phyloP scores from a whole-genome alignment of 83 land plant species.

The Diphasiastrum complanatum region DNA sequence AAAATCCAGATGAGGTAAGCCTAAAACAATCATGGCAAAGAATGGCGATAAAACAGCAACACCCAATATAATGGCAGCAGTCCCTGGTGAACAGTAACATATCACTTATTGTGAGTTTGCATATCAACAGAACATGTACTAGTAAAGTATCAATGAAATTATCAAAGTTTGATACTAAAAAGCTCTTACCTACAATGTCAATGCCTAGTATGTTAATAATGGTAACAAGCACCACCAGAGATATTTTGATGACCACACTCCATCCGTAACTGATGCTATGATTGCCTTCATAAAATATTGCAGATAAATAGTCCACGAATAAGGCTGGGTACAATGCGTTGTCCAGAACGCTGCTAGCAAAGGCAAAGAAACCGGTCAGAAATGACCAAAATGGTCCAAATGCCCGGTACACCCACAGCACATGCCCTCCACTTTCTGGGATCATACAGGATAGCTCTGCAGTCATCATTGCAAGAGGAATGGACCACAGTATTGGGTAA shows the following conservation, averaged over 20 bases:
- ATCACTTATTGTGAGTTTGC: too few species aligned
- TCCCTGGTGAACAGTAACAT: conserved; percentile 11
- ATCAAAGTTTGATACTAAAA: not conserved
- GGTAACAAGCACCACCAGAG: conserved; percentile 18
- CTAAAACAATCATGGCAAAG: conserved; percentile 16
- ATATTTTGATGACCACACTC: conserved; percentile 23
- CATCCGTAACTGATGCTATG: conserved; percentile 20
- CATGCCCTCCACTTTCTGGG: conserved; percentile 42
- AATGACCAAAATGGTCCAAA: conserved; percentile 43
- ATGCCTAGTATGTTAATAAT: conserved; percentile 25
- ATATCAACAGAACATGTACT: not conserved
- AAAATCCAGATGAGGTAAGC: conserved; percentile 26
- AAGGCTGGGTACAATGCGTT: conserved; percentile 31
- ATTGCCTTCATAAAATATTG: conserved; percentile 10
- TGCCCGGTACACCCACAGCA: conserved; percentile 38
- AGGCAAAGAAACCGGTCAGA: conserved; percentile 31
- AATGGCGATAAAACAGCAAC: conserved; percentile 23
- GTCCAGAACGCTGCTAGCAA: conserved; percentile 30
- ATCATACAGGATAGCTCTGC: conserved; percentile 37
- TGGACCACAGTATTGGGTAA: conserved; percentile 26
- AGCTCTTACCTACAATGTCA: conserved; percentile 26
- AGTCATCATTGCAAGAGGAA: conserved; percentile 32
- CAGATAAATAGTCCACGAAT: conserved; percentile 30
- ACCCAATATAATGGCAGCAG: conserved; percentile 20
- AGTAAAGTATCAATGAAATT: not conserved